Base-by-base conservation (phyloP, 2,329 filamentous ascomycete species). In the Penicillium frequentans region DNA sequence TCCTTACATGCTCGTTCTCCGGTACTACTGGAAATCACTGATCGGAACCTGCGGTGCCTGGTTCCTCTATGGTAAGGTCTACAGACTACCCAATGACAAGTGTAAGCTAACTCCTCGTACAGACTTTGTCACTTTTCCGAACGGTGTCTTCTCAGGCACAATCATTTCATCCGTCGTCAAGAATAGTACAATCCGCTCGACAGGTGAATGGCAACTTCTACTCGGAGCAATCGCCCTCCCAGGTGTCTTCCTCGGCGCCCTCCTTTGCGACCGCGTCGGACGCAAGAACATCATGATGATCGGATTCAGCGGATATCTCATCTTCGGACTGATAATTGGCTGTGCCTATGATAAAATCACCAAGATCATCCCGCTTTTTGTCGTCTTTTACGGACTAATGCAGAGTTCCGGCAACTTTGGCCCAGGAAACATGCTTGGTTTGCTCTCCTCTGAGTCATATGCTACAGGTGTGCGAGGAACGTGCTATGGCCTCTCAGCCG, bases 11-110 rank as follows among this genome's bases (percentile, higher is more conserved):
- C 73, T 85, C 0, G 75, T 83, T 6, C 37, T 82, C 10, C 74
- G 73, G 21, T 84, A 79, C 65, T 85, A 85, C 70, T 85, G 83
- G 82, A 81, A 77, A 63, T 71, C 77, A 2, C 68, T 86, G 11
- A 70, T 81, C 31, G 81, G 83, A 10, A 83, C 82, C 10, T 82
- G 77, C 54, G 77, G 81, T 10, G 82, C 83, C 49, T 85, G 82
- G 81, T 84, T 84, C 66, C 75, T 84, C 13, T 81, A 81, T 74
- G 64, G 68, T 68, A 61, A 27, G 26, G 54, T 29, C n/a, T 21
- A 49, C 27, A 29, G 27, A 29, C 23, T n/a, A 19, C 14, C 21
- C 21, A 13, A 39, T 2, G 14, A 13, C 8, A 14, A 47, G 13
- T 29, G 27, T 19, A 31, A 21, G 19, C 33, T 44, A 11, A 49